Evolutionary conservation across 2,329 filamentous ascomycete species (phyloP).

Genomic region (Aspergillus texensis): DNA sequence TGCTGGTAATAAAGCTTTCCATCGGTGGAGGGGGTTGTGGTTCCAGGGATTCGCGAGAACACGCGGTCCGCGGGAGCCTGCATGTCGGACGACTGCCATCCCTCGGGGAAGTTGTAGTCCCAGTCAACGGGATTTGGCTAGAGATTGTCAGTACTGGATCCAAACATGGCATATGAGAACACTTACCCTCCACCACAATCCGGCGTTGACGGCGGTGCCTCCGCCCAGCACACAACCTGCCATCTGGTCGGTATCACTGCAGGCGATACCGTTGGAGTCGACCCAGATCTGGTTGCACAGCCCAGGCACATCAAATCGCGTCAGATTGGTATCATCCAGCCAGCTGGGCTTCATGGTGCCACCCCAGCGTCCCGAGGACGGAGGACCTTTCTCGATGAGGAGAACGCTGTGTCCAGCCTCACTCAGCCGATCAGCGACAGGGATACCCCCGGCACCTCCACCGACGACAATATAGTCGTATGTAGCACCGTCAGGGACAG

Average conservation of each 20-base stretch:
- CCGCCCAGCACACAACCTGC: constrained; percentile 72
- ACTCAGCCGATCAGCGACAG: constrained; percentile 61
- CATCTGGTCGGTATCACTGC: constrained; percentile 72
- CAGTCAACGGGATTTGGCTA: constrained; percentile 12
- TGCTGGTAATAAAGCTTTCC: constrained; percentile 11
- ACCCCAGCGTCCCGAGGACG: constrained; percentile 67
- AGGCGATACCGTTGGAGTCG: constrained; percentile 56
- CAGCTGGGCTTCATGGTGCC: constrained; percentile 63
- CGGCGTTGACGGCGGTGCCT: constrained; percentile 13
- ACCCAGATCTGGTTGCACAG: constrained; percentile 72
- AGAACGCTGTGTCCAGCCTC: constrained; percentile 67
- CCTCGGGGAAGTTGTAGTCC: constrained; percentile 11
- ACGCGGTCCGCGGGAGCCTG: constrained; percentile 4
- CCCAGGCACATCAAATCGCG: constrained; percentile 71
- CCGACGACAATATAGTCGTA: constrained; percentile 52
- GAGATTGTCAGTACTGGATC: neutral
- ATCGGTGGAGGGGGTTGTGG: constrained; percentile 6
- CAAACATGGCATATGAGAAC: neutral
- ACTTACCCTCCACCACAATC: constrained; percentile 14
- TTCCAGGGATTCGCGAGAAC: constrained; percentile 14
- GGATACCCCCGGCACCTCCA: constrained; percentile 55
- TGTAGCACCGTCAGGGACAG: constrained; percentile 12
- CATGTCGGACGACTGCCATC: constrained; percentile 13
- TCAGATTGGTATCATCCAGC: constrained; percentile 61
- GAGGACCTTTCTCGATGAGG: constrained; percentile 63